phyloP scores from a whole-genome alignment of 768 basidiomycete species.

The Agrocybe pediades region DNA sequence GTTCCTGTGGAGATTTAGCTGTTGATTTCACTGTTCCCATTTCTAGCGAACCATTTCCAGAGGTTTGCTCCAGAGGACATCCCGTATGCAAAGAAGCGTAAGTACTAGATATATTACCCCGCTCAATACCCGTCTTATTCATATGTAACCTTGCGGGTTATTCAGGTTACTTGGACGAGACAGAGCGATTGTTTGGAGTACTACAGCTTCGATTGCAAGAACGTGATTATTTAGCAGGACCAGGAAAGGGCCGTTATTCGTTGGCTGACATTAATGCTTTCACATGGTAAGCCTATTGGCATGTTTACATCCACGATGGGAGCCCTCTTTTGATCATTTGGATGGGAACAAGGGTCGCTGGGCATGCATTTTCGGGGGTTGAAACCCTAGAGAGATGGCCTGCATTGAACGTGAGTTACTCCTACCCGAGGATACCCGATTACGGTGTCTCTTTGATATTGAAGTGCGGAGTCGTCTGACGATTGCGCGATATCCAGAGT shows the following conservation, averaged over 20 bases:
- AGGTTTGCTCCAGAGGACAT: conserved; percentile 59
- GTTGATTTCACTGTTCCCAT: background rate
- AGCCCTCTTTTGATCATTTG: background rate
- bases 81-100: conserved; percentile 63
- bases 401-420: conserved; percentile 46
- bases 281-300: conserved; percentile 49
- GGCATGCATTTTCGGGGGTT: conserved; percentile 47
- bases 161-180: conserved; percentile 72
- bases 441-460: background rate
- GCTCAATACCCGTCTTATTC: conserved; percentile 6
- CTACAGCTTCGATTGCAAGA: conserved; percentile 67
- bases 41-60: conserved; percentile 64
- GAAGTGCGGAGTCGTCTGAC: background rate
- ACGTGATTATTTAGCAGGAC: conserved; percentile 75
- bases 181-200: conserved; percentile 76
- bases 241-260: conserved; percentile 58
- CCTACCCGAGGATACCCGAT: conserved; percentile 12
- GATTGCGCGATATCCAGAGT: conserved; percentile 9
- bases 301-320: background rate
- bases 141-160: background rate
- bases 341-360: conserved; percentile 47
- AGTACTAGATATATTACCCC: conserved; percentile 17
- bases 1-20: background rate
- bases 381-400: conserved; percentile 65
- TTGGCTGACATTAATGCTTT: conserved; percentile 70